Evolutionary conservation across 1,284 basidiomycete species (phyloP).

Genomic region (Omphalotus olearius): DNA sequence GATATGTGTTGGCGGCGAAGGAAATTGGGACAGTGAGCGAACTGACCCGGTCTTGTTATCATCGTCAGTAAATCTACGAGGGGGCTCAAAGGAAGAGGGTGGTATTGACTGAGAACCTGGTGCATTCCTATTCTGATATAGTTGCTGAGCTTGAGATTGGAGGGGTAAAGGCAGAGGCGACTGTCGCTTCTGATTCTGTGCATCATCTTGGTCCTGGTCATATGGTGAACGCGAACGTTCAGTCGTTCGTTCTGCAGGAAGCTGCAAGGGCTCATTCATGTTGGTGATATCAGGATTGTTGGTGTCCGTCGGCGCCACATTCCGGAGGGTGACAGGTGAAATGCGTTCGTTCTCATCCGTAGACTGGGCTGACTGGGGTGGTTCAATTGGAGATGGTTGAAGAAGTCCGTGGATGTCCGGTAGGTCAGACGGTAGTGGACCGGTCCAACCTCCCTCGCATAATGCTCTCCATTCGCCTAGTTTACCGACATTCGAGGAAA

Average conservation of each 20-base stretch:
- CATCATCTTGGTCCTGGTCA: background rate
- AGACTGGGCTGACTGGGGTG: background rate
- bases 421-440: constrained; percentile 49
- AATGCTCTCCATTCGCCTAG: constrained; percentile 67
- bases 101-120: constrained; percentile 9
- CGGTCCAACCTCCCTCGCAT: constrained; percentile 72
- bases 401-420: constrained; percentile 32
- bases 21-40: constrained; percentile 66
- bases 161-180: constrained; percentile 3
- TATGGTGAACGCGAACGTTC: background rate
- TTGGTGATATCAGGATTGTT: background rate
- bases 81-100: constrained; percentile 29
- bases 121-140: constrained; percentile 4
- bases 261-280: background rate
- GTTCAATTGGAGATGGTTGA: background rate
- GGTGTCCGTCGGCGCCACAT: background rate
- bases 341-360: background rate
- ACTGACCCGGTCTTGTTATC: constrained; percentile 49
- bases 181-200: background rate
- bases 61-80: constrained; percentile 32
- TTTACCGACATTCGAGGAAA: constrained; percentile 59
- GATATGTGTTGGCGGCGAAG: constrained; percentile 62
- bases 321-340: background rate
- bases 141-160: background rate
- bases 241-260: background rate